Percentiles rank a stretch among this genome's conserved stretches.
Evolutionary conservation across 1,284 basidiomycete genomes (phyloP).

Genomic region (Cryptococcus floricola): DNA sequence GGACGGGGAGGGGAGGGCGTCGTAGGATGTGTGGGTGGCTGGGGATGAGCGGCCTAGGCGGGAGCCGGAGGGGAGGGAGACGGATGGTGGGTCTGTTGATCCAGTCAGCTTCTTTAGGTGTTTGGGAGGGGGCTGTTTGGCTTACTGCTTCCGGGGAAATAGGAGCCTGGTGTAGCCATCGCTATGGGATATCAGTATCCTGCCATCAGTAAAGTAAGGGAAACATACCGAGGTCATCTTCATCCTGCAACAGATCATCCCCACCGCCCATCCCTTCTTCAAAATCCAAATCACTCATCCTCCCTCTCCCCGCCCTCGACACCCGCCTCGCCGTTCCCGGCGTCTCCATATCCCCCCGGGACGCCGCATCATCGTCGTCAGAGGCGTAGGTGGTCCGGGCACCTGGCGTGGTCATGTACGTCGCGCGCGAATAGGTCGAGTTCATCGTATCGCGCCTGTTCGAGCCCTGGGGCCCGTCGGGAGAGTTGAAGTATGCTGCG

Average conservation of each 20-base stretch:
- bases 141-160: constrained; percentile 12
- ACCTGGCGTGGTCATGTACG: neutral
- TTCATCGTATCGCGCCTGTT: neutral
- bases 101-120: neutral
- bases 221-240: constrained; percentile 22
- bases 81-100: constrained; percentile 26
- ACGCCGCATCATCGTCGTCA: neutral
- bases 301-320: constrained; percentile 14
- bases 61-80: constrained; percentile 17
- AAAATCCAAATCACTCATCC: constrained; percentile 19
- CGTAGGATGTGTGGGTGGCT: constrained; percentile 13
- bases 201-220: constrained; percentile 14
- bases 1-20: constrained; percentile 23
- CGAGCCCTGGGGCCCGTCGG: neutral
- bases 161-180: constrained; percentile 2
- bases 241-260: constrained; percentile 52
- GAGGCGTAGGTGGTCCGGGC: neutral
- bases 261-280: constrained; percentile 57
- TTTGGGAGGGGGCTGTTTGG: neutral
- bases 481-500: constrained; percentile 61
- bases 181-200: neutral
- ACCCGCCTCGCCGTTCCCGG: constrained; percentile 24
- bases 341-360: constrained; percentile 2
- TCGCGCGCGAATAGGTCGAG: too few relatives aligned
- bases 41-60: constrained; percentile 21